phyloP scores from a whole-genome alignment of 1,284 basidiomycete genomes.

The Trichosporon coremiiforme region DNA sequence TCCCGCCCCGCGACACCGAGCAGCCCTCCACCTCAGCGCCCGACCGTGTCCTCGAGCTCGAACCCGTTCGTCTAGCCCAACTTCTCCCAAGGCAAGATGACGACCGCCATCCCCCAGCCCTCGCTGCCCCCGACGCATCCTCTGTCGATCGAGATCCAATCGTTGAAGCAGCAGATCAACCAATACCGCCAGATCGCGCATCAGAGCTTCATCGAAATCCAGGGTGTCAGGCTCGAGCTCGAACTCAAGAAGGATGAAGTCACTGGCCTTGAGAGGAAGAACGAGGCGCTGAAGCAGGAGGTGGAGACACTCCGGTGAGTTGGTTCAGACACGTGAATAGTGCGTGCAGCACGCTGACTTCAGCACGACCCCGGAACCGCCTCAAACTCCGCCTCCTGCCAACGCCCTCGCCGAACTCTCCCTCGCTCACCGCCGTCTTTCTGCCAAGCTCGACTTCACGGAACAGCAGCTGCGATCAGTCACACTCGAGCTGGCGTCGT shows the following conservation, averaged over 20 bases:
- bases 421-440: conserved; percentile 55
- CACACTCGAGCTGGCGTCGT: conserved; percentile 54
- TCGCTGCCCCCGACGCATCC: conserved; percentile 60
- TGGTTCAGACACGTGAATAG: neutral
- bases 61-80: neutral
- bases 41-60: neutral
- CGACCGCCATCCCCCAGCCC: conserved; percentile 42
- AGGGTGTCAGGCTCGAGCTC: conserved; percentile 53
- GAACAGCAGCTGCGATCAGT: conserved; percentile 39
- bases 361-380: conserved; percentile 43
- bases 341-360: conserved; percentile 14
- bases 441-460: conserved; percentile 53
- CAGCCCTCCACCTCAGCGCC: neutral
- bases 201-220: conserved; percentile 53
- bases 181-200: conserved; percentile 62
- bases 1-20: neutral
- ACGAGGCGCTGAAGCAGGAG: conserved; percentile 45
- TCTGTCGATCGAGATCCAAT: conserved; percentile 66
- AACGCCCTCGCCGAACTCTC: conserved; percentile 53
- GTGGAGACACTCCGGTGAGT: conserved; percentile 48
- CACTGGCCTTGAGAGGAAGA: conserved; percentile 49
- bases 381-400: conserved; percentile 37
- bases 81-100: neutral
- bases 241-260: conserved; percentile 49
- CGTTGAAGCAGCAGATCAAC: conserved; percentile 65